These are phyloP conservation scores for Martiniozyma abietophila DNA, from an alignment of 805 yeast species.

Conservation along the genomic window DNA sequence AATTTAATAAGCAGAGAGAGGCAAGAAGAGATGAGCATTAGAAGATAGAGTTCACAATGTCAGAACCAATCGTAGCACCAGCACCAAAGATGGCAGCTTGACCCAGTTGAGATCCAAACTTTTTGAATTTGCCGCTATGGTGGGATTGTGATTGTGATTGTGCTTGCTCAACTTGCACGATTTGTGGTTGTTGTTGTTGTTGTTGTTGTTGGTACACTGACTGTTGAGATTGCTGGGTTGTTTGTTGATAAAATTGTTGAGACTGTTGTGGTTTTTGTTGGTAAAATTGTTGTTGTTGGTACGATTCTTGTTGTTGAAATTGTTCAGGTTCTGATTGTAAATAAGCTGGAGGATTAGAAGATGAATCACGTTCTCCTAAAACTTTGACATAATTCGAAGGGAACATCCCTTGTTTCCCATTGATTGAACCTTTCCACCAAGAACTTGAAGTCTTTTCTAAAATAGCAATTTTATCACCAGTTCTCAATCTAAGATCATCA, in stretches of 20 bases:
- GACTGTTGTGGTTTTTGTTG: constrained; percentile 3
- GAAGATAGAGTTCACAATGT: constrained; percentile 49
- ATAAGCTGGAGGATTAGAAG: constrained; percentile 7
- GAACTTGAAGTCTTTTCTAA: constrained; percentile 68
- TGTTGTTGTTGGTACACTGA: constrained; percentile 9
- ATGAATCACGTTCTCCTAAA: constrained; percentile 8
- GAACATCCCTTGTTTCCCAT: constrained; percentile 66
- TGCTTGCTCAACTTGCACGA: constrained; percentile 9
- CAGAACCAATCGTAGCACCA: constrained; percentile 91
- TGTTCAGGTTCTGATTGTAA: constrained; percentile 17
- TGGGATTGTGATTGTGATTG: constrained; percentile 14
- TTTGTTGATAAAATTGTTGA: constrained; percentile 6
- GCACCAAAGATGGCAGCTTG: constrained; percentile 97
- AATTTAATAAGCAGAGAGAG: neutral
- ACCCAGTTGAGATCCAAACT: constrained; percentile 79
- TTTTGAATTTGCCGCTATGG: constrained; percentile 33
- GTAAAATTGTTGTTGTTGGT: constrained; percentile 14
- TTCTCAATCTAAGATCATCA: constrained; percentile 57
- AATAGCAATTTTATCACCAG: constrained; percentile 64
- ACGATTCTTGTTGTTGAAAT: constrained; percentile 8
- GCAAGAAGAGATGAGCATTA: constrained; percentile 3
- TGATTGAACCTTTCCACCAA: constrained; percentile 82
- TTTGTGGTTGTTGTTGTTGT: constrained; percentile 10
- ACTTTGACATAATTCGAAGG: constrained; percentile 78
- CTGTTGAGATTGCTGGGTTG: constrained; percentile 6